These are phyloP conservation scores for Cantharellus cinnabarinus DNA, from an alignment of 768 basidiomycete species.

Conservation along the genomic window DNA sequence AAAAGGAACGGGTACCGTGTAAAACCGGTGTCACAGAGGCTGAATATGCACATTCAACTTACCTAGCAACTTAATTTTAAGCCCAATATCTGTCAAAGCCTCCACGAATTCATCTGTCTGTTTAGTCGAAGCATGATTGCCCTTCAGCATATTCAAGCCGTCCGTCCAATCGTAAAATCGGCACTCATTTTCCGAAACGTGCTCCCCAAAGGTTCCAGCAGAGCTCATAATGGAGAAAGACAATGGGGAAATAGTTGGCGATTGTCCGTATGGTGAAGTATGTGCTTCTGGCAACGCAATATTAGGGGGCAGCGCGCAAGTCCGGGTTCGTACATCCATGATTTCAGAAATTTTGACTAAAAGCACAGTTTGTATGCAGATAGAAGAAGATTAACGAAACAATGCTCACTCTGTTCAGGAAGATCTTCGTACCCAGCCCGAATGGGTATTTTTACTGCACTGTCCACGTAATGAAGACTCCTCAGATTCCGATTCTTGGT, in stretches of 20 bases:
- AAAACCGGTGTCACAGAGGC: neutral
- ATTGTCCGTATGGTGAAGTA: slow-evolving; percentile 24
- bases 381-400: neutral
- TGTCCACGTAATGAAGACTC: slow-evolving; percentile 73
- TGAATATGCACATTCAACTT: slow-evolving; percentile 11
- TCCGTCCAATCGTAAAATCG: slow-evolving; percentile 91
- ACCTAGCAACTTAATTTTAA: slow-evolving; percentile 83
- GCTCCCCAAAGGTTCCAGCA: slow-evolving; percentile 54
- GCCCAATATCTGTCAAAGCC: slow-evolving; percentile 72
- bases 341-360: slow-evolving; percentile 53
- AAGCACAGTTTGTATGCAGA: neutral
- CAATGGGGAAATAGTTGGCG: slow-evolving; percentile 30
- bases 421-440: slow-evolving; percentile 71
- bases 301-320: slow-evolving; percentile 40
- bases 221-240: slow-evolving; percentile 60
- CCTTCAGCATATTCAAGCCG: slow-evolving; percentile 71
- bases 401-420: slow-evolving; percentile 37
- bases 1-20: slow-evolving; percentile 2
- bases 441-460: slow-evolving; percentile 55
- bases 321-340: slow-evolving; percentile 58
- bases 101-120: slow-evolving; percentile 77
- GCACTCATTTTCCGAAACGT: slow-evolving; percentile 55
- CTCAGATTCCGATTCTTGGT: slow-evolving; percentile 53
- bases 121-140: slow-evolving; percentile 63
- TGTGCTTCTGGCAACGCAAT: slow-evolving; percentile 13